phyloP scores from a whole-genome alignment of 208 protist species.

The Leishmania braziliensis region DNA sequence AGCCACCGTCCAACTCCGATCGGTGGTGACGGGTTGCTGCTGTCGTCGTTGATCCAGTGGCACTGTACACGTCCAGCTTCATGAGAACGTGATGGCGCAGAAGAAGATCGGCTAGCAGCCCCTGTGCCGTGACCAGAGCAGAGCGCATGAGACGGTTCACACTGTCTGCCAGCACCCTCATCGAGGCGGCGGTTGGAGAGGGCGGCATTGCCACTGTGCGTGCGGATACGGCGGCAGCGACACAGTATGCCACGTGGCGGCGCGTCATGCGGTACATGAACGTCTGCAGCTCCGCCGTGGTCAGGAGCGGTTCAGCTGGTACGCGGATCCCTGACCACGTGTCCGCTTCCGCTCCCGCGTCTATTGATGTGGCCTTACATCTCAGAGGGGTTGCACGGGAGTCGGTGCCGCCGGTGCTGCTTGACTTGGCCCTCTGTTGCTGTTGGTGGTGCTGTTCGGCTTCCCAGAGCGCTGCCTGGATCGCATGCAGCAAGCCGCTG shows the following conservation, averaged over 20 bases:
- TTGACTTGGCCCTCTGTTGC: conserved; percentile 7
- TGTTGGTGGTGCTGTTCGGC: conserved; percentile 12
- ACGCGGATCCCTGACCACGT: conserved; percentile 20
- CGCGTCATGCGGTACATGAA: conserved; percentile 48
- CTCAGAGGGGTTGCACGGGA: neutral
- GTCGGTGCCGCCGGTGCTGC: neutral
- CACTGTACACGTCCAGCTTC: neutral
- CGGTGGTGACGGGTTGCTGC: neutral
- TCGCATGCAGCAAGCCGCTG: conserved; percentile 39
- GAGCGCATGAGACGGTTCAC: conserved; percentile 15
- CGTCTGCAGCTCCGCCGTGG: conserved; percentile 42
- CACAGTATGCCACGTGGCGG: conserved; percentile 48
- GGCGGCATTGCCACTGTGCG: conserved; percentile 14
- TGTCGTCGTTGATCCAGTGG: neutral
- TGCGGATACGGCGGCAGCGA: conserved; percentile 30
- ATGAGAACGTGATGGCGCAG: conserved; percentile 24
- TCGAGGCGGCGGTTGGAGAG: neutral
- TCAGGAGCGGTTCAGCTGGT: conserved; percentile 36
- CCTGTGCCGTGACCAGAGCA: conserved; percentile 17
- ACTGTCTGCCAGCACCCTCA: neutral
- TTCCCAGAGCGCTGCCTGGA: conserved; percentile 36
- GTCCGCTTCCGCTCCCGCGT: neutral
- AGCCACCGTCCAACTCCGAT: neutral
- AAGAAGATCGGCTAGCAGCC: conserved; percentile 16
- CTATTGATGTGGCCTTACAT: neutral